Evolutionary conservation across 768 basidiomycete species (phyloP).

Genomic region (Lactarius hengduanensis): DNA sequence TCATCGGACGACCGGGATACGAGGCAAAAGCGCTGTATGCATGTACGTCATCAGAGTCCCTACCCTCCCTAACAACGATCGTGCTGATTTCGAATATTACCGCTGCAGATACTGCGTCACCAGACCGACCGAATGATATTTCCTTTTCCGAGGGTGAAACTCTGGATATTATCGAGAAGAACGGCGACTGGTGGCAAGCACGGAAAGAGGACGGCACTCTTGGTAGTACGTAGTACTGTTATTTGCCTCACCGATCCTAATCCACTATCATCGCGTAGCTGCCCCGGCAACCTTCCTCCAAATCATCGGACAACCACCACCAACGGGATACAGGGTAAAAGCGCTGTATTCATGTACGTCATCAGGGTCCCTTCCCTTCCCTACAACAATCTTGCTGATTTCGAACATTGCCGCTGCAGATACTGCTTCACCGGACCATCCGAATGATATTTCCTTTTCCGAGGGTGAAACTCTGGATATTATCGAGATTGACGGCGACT

Average conservation of each 20-base stretch:
- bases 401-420: background rate
- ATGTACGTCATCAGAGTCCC: no score
- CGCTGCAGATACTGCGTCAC: constrained; percentile 75
- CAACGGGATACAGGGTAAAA: constrained; percentile 64
- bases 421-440: no score
- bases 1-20: no score
- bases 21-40: no score
- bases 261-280: constrained; percentile 42
- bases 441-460: no score
- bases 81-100: background rate
- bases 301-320: no score
- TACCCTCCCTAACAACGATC: background rate
- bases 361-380: constrained; percentile 2
- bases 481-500: constrained; percentile 87
- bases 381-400: background rate
- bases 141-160: no score
- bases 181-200: no score
- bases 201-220: no score
- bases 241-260: background rate
- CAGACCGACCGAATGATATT: constrained; percentile 44
- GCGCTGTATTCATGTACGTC: constrained; percentile 81
- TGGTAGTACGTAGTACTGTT: background rate
- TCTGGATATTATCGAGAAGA: no score
- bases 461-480: constrained; percentile 44
- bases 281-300: constrained; percentile 67